A percentile compares a stretch with the other conserved stretches of the same genome.
Evolutionary conservation across 2,329 filamentous ascomycete species (phyloP).

Genomic region (Colletotrichum incanum): DNA sequence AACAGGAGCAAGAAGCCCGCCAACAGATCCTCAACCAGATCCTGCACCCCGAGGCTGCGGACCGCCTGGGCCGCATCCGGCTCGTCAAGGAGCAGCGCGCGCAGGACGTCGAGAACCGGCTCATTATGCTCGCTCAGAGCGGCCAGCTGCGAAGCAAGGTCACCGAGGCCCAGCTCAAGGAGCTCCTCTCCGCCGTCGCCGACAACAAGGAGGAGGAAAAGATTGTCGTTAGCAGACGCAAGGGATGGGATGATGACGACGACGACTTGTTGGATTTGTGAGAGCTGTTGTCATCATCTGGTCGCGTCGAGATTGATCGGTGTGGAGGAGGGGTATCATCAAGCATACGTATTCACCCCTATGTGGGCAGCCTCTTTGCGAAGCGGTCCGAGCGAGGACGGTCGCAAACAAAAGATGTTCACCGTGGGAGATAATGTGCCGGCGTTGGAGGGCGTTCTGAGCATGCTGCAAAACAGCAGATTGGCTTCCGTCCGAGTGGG

Average conservation of each 20-base stretch:
- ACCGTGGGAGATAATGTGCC: conserved; percentile 1
- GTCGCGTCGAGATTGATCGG: background rate
- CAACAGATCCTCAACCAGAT: conserved; percentile 89
- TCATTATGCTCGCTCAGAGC: conserved; percentile 91
- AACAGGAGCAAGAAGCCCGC: conserved; percentile 77
- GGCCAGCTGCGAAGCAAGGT: conserved; percentile 92
- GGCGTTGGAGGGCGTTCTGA: conserved; percentile 39
- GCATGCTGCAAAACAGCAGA: conserved; percentile 34
- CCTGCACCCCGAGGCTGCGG: conserved; percentile 92
- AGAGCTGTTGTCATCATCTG: conserved; percentile 26
- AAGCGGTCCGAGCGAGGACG: background rate
- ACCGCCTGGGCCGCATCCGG: conserved; percentile 93
- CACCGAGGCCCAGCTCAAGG: conserved; percentile 93
- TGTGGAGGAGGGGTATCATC: background rate
- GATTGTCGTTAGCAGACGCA: conserved; percentile 88
- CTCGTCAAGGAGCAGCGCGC: conserved; percentile 96
- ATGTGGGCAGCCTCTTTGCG: background rate
- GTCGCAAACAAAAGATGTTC: background rate
- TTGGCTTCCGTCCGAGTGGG: conserved; percentile 24
- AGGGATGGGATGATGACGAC: conserved; percentile 88
- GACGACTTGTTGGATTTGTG: conserved; percentile 80
- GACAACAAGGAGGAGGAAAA: conserved; percentile 86
- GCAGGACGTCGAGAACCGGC: conserved; percentile 89
- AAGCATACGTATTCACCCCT: background rate
- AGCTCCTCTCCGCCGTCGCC: conserved; percentile 86